Percentiles rank a stretch among this genome's conserved stretches.
Evolutionary conservation across 805 yeast genomes (phyloP).

Genomic region (Scheffersomyces spartinae): DNA sequence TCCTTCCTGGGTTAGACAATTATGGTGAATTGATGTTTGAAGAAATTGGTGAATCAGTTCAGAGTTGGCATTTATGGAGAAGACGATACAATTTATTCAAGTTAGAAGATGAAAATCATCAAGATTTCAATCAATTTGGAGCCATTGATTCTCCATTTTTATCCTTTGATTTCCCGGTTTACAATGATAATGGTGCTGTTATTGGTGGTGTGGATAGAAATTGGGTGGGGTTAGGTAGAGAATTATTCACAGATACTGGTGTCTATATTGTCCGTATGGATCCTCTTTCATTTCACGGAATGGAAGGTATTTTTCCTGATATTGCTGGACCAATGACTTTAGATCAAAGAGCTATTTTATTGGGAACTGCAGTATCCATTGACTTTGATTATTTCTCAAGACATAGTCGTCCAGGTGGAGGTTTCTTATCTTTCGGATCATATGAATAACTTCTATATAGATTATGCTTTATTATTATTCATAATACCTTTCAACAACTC

Average conservation of each 20-base stretch:
- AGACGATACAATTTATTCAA: constrained; percentile 74
- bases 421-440: constrained; percentile 28
- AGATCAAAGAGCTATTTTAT: constrained; percentile 75
- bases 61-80: constrained; percentile 94
- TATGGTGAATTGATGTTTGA: constrained; percentile 28
- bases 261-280: constrained; percentile 83
- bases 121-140: constrained; percentile 68
- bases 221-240: constrained; percentile 93
- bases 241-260: constrained; percentile 89
- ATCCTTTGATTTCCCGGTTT: constrained; percentile 76
- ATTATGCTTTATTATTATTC: not conserved
- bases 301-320: constrained; percentile 39
- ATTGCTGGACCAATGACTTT: constrained; percentile 47
- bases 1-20: constrained; percentile 41
- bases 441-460: constrained; percentile 8
- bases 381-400: constrained; percentile 97
- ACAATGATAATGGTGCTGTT: constrained; percentile 43
- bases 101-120: constrained; percentile 22
- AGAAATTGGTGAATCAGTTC: constrained; percentile 74
- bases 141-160: constrained; percentile 78
- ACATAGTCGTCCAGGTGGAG: constrained; percentile 49
- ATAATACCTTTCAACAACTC: constrained; percentile 30
- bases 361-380: constrained; percentile 82
- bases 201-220: constrained; percentile 78
- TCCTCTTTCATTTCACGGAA: constrained; percentile 50